Evolutionary conservation across 139 green algal species (phyloP).

Genomic region (Astrephomene gubernaculifera): DNA sequence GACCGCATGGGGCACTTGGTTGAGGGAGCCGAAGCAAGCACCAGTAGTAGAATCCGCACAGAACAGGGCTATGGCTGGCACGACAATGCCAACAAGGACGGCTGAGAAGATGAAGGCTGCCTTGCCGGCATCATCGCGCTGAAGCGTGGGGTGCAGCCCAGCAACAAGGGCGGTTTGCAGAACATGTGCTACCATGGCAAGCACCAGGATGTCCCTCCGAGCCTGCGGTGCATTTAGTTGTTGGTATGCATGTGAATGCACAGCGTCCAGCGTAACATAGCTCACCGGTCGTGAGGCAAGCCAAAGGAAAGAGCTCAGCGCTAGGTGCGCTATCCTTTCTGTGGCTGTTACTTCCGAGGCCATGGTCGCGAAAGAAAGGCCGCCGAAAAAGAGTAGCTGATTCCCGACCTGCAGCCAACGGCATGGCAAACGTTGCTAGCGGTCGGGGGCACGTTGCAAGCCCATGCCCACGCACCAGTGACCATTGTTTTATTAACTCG

Average conservation of each 20-base stretch:
- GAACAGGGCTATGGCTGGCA: not conserved
- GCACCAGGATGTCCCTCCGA: not conserved
- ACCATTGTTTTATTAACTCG: too few species aligned
- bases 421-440: not conserved
- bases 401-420: not conserved
- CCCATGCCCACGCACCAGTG: too few species aligned
- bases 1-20: too few species aligned
- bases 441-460: too few species aligned
- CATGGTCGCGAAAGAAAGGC: not conserved
- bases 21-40: too few species aligned
- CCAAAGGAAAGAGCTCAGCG: slow-evolving; percentile 10
- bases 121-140: too few species aligned
- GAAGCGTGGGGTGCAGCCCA: not conserved
- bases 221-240: not conserved
- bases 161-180: not conserved
- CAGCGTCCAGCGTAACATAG: not conserved
- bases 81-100: not conserved
- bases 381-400: not conserved
- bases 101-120: not conserved
- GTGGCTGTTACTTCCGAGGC: not conserved
- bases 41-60: not conserved
- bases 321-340: slow-evolving; percentile 3
- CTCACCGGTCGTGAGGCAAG: not conserved
- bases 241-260: not conserved
- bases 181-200: not conserved